Evolutionary conservation across 83 land plant genomes (phyloP).

Genomic region (Thuja plicata): DNA sequence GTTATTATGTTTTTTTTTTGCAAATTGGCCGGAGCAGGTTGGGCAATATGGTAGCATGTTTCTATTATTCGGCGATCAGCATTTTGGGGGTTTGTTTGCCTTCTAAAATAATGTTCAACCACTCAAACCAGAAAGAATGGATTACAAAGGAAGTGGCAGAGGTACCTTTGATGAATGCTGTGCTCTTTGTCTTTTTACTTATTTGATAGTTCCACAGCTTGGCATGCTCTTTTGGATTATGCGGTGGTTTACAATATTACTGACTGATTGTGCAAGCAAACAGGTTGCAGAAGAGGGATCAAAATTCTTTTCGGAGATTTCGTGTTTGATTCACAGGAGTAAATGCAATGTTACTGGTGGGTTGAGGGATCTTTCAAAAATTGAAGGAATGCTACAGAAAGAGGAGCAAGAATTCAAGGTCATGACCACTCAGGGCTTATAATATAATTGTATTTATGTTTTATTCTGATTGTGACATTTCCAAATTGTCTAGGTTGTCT

Average conservation of each 20-base stretch:
- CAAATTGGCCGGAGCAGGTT: slow-evolving; percentile 39
- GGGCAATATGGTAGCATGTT: slow-evolving; percentile 87
- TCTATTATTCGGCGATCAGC: slow-evolving; percentile 81
- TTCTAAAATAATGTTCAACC: slow-evolving; percentile 68
- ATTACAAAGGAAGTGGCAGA: slow-evolving; percentile 62
- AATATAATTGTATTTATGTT: neutral
- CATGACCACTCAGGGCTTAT: neutral
- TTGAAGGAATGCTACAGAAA: slow-evolving; percentile 61
- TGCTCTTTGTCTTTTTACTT: neutral
- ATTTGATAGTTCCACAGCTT: neutral
- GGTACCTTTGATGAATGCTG: slow-evolving; percentile 36
- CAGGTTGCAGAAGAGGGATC: slow-evolving; percentile 68
- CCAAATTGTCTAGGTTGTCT: neutral
- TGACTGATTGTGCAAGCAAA: slow-evolving; percentile 19
- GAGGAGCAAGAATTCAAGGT: slow-evolving; percentile 87
- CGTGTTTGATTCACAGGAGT: slow-evolving; percentile 46
- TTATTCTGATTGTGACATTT: neutral
- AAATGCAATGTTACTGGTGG: slow-evolving; percentile 31
- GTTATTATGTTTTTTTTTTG: neutral
- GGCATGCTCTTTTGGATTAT: neutral
- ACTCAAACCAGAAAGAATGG: slow-evolving; percentile 62
- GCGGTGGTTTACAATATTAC: neutral
- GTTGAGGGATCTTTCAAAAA: slow-evolving; percentile 40
- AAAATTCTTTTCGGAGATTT: slow-evolving; percentile 66
- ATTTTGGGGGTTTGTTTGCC: slow-evolving; percentile 82